Percentiles rank a stretch among this genome's conserved stretches.
phyloP scores from a whole-genome alignment of 1,284 basidiomycete species.

The Fomitopsis pinicola region DNA sequence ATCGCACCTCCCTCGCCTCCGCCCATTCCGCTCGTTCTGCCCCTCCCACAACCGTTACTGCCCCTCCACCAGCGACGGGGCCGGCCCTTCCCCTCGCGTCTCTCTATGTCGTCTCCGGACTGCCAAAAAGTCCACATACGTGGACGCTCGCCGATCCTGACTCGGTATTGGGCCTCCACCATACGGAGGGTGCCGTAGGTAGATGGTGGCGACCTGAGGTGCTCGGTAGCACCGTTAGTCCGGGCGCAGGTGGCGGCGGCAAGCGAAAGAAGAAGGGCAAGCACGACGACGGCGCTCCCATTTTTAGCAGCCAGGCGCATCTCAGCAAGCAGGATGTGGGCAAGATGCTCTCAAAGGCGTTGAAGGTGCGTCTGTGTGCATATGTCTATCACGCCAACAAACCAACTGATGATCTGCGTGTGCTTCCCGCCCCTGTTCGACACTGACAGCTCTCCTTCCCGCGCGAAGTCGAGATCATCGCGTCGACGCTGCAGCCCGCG shows the following conservation, averaged over 20 bases:
- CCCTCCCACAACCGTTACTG: slow-evolving; percentile 41
- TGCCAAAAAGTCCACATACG: slow-evolving; percentile 83
- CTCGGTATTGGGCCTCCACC: slow-evolving; percentile 78
- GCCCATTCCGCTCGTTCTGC: slow-evolving; percentile 53
- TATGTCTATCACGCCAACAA: not conserved
- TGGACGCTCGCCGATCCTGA: slow-evolving; percentile 94
- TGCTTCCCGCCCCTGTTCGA: not conserved
- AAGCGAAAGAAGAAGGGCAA: slow-evolving; percentile 65
- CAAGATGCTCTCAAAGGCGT: slow-evolving; percentile 85
- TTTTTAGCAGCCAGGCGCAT: slow-evolving; percentile 65
- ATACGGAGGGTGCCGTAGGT: slow-evolving; percentile 83
- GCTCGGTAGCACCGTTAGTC: slow-evolving; percentile 82
- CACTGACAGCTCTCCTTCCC: slow-evolving; percentile 72
- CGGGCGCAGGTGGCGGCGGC: slow-evolving; percentile 61
- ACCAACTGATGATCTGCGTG: not conserved
- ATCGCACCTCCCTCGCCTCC: slow-evolving; percentile 70
- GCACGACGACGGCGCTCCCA: slow-evolving; percentile 39
- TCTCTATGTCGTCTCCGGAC: slow-evolving; percentile 79
- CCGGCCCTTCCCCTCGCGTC: slow-evolving; percentile 74
- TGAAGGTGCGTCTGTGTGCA: slow-evolving; percentile 59
- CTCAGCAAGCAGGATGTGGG: slow-evolving; percentile 80
- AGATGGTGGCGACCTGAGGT: slow-evolving; percentile 96
- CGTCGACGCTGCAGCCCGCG: slow-evolving; percentile 85
- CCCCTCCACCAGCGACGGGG: slow-evolving; percentile 42
- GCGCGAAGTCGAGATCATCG: slow-evolving; percentile 91